Base-by-base conservation (phyloP, 2,329 filamentous ascomycete genomes). In the Tolypocladium ovalisporum region DNA sequence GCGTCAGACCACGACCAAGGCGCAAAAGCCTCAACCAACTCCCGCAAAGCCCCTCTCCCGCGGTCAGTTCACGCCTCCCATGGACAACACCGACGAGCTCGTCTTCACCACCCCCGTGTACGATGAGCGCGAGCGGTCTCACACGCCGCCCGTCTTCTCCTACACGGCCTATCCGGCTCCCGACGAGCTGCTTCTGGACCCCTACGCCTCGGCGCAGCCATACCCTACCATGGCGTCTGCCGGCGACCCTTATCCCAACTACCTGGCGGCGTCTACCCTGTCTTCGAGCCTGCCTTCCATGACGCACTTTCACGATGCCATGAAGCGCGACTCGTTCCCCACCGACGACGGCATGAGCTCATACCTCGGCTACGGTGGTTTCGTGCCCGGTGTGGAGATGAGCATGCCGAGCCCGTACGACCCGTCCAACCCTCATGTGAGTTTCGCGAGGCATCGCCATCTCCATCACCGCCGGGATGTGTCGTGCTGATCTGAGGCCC, bases 351-450 rank as follows among this genome's bases (percentile, higher is more conserved):
- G 81, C 56, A 78, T 88, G 68, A 82, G 79, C 63, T 80, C 85
- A 7, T 88, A 85, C 71, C 82, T 88, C 74, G 81, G 76, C 73
- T 90, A 89, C 70, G 76, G 24, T 4, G 44, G 79, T 63, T 86
- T 84, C 64, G 78, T 87, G 70, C 77, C 81, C 58, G 78, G 79
- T 54, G 81, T 89, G 68, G 85, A 88, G 64, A 80, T 87, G 64
- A 79, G 79, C 68, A 73, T 77, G 59, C 75, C 78, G 58, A 78
- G 82, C 64, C 76, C 81, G 32, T 90, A 89, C 76, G 82, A 87
- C 69, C 77, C 84, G 64, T 82, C 83, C 71, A 81, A 83, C 73
- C 82, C 86, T 79, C 86, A 89, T 83, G 88, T 91, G 86, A 87
- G 84, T 85, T 76, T 66, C 61, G 61, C 65, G 61, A 66, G 71